Base-by-base conservation (phyloP, 306 rosid genomes). In the Corylus americana region DNA sequence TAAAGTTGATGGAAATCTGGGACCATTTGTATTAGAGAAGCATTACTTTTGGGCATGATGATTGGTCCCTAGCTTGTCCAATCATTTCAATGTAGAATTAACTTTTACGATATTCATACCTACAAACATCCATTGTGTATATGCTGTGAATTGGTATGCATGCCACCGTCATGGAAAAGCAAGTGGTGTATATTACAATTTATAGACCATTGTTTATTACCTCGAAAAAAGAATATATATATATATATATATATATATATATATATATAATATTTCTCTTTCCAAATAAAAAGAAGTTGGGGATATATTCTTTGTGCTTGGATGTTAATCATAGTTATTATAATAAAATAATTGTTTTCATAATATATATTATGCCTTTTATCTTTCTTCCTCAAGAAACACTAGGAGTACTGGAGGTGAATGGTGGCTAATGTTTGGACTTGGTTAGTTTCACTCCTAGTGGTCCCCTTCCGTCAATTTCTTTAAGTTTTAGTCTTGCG, bases 121-220 rank as follows among this genome's bases (percentile, higher is more conserved):
- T 8, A 14, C 11, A 18, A 17, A 31, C 49, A 42, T 67, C 49
- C 70, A 14, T 16, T 8, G 25, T 64, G 47, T 22, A 31, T 63
- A 37, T 63, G 70, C 31, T 16, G 39, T 17, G 49, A 67, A 67
- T 35, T 16, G 4, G 71, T 37, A 39, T 35, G 20, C 6, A 35
- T 18, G 57, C 81, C 84, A 88, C 85, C 82, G 55, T 80, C 50
- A 29, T 74, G 79, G 44, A 81, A 83, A 85, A 79, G 86, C 80
- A 85, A 67, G 51, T 31, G 35, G 35, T 31, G 71, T 70, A 70
- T 79, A 74, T 70, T 73, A 78, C 85, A 87, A 78, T 76, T 78
- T 37, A 62, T 53, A 73, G 73, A 79, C 31, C 68, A 31, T 61
- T 61, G 14, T 61, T 27, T 25, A 31, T 31, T 61, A 12, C 22